Evolutionary conservation across 1,139 yeast genomes (phyloP).

Genomic region (Debaryomyces fabryi): DNA sequence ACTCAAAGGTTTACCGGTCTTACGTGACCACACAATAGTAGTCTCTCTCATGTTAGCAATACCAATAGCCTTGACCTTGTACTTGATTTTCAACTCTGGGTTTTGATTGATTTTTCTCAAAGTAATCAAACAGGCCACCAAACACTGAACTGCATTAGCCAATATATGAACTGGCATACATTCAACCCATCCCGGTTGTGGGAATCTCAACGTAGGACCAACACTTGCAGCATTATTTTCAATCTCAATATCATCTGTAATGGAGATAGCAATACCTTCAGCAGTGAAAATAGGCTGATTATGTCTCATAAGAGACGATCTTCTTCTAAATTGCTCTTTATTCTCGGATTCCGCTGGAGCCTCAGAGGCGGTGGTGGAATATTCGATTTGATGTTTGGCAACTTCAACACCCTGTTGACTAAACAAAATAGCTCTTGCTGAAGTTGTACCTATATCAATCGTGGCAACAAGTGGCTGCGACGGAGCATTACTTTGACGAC

Average conservation of each 20-base stretch:
- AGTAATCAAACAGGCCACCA: slow-evolving; percentile 63
- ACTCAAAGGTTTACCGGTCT: slow-evolving; percentile 80
- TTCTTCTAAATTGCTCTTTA: slow-evolving; percentile 55
- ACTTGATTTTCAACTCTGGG: slow-evolving; percentile 51
- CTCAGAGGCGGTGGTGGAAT: slow-evolving; percentile 70
- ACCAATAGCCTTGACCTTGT: slow-evolving; percentile 69
- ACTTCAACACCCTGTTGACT: slow-evolving; percentile 72
- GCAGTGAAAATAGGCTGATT: slow-evolving; percentile 66
- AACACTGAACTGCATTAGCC: slow-evolving; percentile 79
- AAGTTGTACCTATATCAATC: slow-evolving; percentile 92
- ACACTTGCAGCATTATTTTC: slow-evolving; percentile 57
- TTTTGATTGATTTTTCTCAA: slow-evolving; percentile 60
- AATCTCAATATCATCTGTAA: slow-evolving; percentile 59
- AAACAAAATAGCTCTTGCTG: slow-evolving; percentile 88
- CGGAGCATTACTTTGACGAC: slow-evolving; percentile 46
- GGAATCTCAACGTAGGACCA: slow-evolving; percentile 74
- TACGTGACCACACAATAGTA: slow-evolving; percentile 84
- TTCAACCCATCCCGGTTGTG: slow-evolving; percentile 91
- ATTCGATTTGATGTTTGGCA: slow-evolving; percentile 88
- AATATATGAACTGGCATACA: slow-evolving; percentile 87
- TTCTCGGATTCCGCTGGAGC: slow-evolving; percentile 49
- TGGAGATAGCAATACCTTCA: slow-evolving; percentile 71
- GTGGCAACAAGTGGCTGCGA: slow-evolving; percentile 62
- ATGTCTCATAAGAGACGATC: slow-evolving; percentile 51
- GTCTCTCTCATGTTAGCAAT: slow-evolving; percentile 97